phyloP scores from a whole-genome alignment of 495 filamentous ascomycete species.

The Xylaria flabelliformis region DNA sequence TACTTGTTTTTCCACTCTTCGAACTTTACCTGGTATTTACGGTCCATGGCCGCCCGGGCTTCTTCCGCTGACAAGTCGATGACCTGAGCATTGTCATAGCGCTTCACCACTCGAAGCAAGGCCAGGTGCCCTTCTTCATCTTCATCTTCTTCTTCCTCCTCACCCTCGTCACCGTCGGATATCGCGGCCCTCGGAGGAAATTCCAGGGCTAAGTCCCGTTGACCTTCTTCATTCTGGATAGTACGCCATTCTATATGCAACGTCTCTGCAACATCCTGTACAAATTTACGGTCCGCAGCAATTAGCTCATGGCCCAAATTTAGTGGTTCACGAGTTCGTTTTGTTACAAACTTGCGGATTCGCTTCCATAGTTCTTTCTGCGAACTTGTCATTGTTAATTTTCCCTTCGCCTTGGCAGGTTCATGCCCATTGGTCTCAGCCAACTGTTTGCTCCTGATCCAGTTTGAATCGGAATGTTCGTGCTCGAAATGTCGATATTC shows the following conservation, averaged over 20 bases:
- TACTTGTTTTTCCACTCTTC: slow-evolving; percentile 91
- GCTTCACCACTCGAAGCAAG: slow-evolving; percentile 79
- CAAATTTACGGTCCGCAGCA: slow-evolving; percentile 88
- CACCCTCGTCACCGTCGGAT: slow-evolving; percentile 68
- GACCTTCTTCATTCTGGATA: slow-evolving; percentile 75
- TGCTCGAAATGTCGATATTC: slow-evolving; percentile 92
- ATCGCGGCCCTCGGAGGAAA: slow-evolving; percentile 64
- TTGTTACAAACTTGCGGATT: slow-evolving; percentile 81
- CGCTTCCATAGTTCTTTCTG: slow-evolving; percentile 82
- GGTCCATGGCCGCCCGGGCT: slow-evolving; percentile 74
- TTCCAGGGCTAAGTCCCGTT: slow-evolving; percentile 77
- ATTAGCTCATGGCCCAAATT: slow-evolving; percentile 77
- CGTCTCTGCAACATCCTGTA: slow-evolving; percentile 83
- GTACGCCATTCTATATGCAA: slow-evolving; percentile 84
- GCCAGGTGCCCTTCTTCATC: slow-evolving; percentile 89
- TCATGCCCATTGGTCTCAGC: slow-evolving; percentile 58
- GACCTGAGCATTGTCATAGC: slow-evolving; percentile 87
- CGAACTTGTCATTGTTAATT: slow-evolving; percentile 75
- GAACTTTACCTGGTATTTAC: slow-evolving; percentile 87
- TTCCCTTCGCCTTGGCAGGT: slow-evolving; percentile 67
- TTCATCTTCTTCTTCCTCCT: slow-evolving; percentile 79
- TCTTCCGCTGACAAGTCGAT: slow-evolving; percentile 81
- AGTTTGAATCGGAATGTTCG: slow-evolving; percentile 85
- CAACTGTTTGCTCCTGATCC: slow-evolving; percentile 86
- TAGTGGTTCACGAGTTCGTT: slow-evolving; percentile 59